Conservation (phyloP, 805 yeast species). For the Wickerhamomyces tratensis region DNA sequence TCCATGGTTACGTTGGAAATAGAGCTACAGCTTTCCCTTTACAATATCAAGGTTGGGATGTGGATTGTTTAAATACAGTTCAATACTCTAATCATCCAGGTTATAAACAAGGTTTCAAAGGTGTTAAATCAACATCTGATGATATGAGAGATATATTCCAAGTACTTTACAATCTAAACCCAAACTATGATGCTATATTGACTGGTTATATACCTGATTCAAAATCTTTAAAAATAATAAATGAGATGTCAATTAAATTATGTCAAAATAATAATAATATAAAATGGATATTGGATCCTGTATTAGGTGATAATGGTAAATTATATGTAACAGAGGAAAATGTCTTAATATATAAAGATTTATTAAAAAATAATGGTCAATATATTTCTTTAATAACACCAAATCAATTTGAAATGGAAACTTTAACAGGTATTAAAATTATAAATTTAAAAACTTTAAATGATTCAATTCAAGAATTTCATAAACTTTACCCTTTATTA, state of each 20-base stretch:
- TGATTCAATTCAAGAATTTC: slow-evolving; percentile 31
- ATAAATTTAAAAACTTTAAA: slow-evolving; percentile 25
- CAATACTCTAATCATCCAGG: slow-evolving; percentile 92
- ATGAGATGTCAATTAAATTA: slow-evolving; percentile 26
- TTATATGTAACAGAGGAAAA: slow-evolving; percentile 60
- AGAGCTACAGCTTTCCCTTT: slow-evolving; percentile 85
- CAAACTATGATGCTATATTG: slow-evolving; percentile 54
- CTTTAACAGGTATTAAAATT: slow-evolving; percentile 39
- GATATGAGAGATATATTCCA: slow-evolving; percentile 38
- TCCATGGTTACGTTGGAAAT: slow-evolving; percentile 93
- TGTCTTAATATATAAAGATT: slow-evolving; percentile 38
- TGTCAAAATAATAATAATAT: slow-evolving; percentile 20
- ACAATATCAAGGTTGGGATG: slow-evolving; percentile 86
- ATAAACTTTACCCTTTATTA: slow-evolving; percentile 32
- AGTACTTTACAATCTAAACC: slow-evolving; percentile 42
- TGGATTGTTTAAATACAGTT: slow-evolving; percentile 81
- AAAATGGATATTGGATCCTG: slow-evolving; percentile 78
- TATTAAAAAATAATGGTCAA: slow-evolving; percentile 28
- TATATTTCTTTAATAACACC: slow-evolving; percentile 51
- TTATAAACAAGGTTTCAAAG: slow-evolving; percentile 51
- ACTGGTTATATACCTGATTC: slow-evolving; percentile 75
- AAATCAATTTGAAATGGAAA: slow-evolving; percentile 67
- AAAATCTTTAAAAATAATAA: slow-evolving; percentile 42
- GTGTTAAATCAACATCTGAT: slow-evolving; percentile 37
- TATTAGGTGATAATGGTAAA: slow-evolving; percentile 83